Evolutionary conservation across 2,329 filamentous ascomycete species (phyloP).

Genomic region (Cercospora citrullina): DNA sequence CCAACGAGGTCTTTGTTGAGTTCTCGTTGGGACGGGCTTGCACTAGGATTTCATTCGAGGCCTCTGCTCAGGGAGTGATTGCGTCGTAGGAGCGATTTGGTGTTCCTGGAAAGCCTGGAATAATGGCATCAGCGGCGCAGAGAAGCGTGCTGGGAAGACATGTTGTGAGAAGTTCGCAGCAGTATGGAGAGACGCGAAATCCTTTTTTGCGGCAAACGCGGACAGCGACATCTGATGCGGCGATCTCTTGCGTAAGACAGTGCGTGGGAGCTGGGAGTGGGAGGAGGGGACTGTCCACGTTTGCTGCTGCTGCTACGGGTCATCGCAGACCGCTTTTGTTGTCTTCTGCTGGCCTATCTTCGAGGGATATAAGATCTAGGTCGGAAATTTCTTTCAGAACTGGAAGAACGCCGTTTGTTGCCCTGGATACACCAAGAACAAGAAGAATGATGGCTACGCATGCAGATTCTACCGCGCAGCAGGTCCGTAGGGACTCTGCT

Average conservation of each 20-base stretch:
- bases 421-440: neutral
- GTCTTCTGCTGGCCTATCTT: neutral
- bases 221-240: neutral
- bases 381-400: neutral
- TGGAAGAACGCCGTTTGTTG: neutral
- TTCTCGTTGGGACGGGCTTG: neutral
- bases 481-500: conserved; percentile 21
- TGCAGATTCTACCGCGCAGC: neutral
- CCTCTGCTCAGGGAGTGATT: neutral
- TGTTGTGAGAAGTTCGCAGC: neutral
- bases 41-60: neutral
- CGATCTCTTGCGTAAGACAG: conserved; percentile 11
- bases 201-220: conserved; percentile 8
- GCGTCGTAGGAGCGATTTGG: too few species aligned
- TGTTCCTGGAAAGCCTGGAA: neutral
- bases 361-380: neutral
- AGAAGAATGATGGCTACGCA: conserved; percentile 17
- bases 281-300: conserved; percentile 13
- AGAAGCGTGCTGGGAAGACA: neutral
- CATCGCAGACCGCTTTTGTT: conserved; percentile 15
- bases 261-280: conserved; percentile 6
- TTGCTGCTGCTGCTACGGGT: conserved; percentile 10
- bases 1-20: neutral
- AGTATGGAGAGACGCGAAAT: neutral
- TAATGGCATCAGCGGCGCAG: conserved; percentile 9